Evolutionary conservation across 257 asterid genomes (phyloP).

Genomic region (Solanum corneliomulleri): DNA sequence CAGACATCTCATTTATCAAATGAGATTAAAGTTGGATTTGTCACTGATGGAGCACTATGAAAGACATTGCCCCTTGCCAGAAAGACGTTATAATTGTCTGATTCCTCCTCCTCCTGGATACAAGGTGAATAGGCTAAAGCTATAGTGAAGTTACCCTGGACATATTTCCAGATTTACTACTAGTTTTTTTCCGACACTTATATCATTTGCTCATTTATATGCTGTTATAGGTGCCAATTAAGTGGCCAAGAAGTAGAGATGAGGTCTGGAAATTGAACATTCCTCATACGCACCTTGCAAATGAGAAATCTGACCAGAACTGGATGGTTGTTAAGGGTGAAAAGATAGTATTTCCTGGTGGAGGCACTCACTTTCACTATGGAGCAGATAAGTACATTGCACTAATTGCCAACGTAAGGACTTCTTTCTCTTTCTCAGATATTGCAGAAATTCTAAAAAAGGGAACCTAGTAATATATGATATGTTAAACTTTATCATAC

Average conservation of each 20-base stretch:
- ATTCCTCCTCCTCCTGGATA: slow-evolving; percentile 97
- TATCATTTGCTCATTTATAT: not conserved
- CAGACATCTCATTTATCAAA: slow-evolving; percentile 85
- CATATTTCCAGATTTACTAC: not conserved
- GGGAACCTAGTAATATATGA: not conserved
- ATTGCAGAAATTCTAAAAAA: not conserved
- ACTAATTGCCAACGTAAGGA: slow-evolving; percentile 69
- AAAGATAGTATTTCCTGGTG: slow-evolving; percentile 76
- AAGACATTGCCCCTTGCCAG: slow-evolving; percentile 89
- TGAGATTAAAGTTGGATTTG: slow-evolving; percentile 81
- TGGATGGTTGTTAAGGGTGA: slow-evolving; percentile 97
- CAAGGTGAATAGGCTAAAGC: slow-evolving; percentile 39
- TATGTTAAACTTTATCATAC: slow-evolving; percentile 2
- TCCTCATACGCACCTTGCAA: slow-evolving; percentile 93
- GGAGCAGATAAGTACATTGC: slow-evolving; percentile 93
- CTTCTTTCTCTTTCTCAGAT: slow-evolving; percentile 7
- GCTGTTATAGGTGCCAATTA: slow-evolving; percentile 54
- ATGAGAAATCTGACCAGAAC: slow-evolving; percentile 92
- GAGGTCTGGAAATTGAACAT: slow-evolving; percentile 91
- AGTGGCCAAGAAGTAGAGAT: slow-evolving; percentile 96
- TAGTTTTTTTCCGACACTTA: not conserved
- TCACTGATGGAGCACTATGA: slow-evolving; percentile 99
- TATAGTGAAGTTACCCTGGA: not conserved
- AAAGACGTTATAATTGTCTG: slow-evolving; percentile 79
- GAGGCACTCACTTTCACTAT: slow-evolving; percentile 91